A percentile compares a stretch with the other conserved stretches of the same genome.
These are phyloP conservation scores for Paecilomyces fulvus DNA, from an alignment of 2,329 filamentous ascomycete genomes.

Conservation along the genomic window DNA sequence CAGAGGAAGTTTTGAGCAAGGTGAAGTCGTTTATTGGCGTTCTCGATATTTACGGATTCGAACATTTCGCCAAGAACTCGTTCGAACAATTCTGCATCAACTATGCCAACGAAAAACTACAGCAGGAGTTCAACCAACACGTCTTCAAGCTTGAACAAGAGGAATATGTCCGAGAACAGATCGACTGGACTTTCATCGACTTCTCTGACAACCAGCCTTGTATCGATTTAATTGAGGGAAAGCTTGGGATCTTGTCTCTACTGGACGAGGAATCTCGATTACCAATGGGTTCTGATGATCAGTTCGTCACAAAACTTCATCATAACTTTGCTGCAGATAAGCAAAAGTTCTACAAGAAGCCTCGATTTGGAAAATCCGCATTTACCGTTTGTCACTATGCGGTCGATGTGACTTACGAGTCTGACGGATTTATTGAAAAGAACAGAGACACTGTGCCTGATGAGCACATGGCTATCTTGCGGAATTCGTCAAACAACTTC, in stretches of 20 bases:
- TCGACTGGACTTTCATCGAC: conserved; percentile 99
- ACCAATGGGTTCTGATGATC: conserved; percentile 94
- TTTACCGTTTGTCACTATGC: conserved; percentile 99
- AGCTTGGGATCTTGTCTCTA: conserved; percentile 83
- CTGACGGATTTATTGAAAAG: conserved; percentile 98
- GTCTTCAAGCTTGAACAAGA: conserved; percentile 99
- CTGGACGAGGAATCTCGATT: conserved; percentile 93
- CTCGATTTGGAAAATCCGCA: conserved; percentile 89
- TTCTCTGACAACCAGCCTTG: conserved; percentile 99
- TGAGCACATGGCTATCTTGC: conserved; percentile 91
- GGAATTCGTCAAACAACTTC: conserved; percentile 75
- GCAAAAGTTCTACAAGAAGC: conserved; percentile 97
- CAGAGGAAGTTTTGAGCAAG: conserved; percentile 72
- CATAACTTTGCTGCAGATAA: conserved; percentile 87
- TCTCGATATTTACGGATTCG: conserved; percentile 97
- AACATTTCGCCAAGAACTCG: conserved; percentile 98
- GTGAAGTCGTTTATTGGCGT: conserved; percentile 93
- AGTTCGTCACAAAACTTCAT: conserved; percentile 93
- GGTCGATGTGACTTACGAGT: conserved; percentile 96
- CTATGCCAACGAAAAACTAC: conserved; percentile 97
- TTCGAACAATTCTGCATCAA: conserved; percentile 99
- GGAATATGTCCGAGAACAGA: conserved; percentile 89
- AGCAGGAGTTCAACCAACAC: conserved; percentile 98
- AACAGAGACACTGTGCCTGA: conserved; percentile 98
- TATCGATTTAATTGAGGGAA: conserved; percentile 96